A percentile compares a stretch with the other conserved stretches of the same genome.
Conservation (phyloP, 805 yeast genomes). For the Scheffersomyces coipomensis region DNA sequence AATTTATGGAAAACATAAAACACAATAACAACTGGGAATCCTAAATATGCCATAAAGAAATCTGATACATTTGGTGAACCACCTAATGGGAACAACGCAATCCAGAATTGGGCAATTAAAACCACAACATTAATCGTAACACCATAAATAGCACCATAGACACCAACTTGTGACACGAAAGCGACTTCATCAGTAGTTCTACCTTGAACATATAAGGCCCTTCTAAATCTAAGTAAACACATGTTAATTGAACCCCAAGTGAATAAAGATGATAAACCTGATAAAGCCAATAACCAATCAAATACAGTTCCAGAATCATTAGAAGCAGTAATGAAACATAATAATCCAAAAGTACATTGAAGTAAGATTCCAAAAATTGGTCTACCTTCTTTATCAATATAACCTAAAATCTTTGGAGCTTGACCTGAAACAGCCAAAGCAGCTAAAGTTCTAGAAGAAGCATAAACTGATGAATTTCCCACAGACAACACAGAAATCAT, state of each 20-base stretch:
- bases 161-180: conserved; percentile 50
- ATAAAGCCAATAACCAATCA: conserved; percentile 60
- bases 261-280: conserved; percentile 59
- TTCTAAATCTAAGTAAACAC: conserved; percentile 59
- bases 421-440: conserved; percentile 64
- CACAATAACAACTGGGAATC: conserved; percentile 26
- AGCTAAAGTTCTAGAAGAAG: conserved; percentile 62
- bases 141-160: conserved; percentile 52
- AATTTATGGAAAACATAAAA: conserved; percentile 28
- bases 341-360: conserved; percentile 53
- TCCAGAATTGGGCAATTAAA: conserved; percentile 61
- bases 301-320: conserved; percentile 52
- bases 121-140: conserved; percentile 47
- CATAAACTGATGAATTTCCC: conserved; percentile 68
- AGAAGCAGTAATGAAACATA: conserved; percentile 62
- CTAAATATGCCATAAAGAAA: conserved; percentile 29
- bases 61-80: conserved; percentile 27
- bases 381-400: conserved; percentile 65
- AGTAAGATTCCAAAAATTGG: conserved; percentile 57
- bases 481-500: conserved; percentile 68
- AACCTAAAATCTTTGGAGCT: conserved; percentile 55
- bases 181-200: conserved; percentile 50
- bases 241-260: conserved; percentile 62
- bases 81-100: conserved; percentile 59
- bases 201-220: conserved; percentile 55